Percentiles rank a stretch among this genome's conserved stretches.
These are phyloP conservation scores for Sedum album DNA, from an alignment of 164 flowering plant species.

Conservation along the genomic window DNA sequence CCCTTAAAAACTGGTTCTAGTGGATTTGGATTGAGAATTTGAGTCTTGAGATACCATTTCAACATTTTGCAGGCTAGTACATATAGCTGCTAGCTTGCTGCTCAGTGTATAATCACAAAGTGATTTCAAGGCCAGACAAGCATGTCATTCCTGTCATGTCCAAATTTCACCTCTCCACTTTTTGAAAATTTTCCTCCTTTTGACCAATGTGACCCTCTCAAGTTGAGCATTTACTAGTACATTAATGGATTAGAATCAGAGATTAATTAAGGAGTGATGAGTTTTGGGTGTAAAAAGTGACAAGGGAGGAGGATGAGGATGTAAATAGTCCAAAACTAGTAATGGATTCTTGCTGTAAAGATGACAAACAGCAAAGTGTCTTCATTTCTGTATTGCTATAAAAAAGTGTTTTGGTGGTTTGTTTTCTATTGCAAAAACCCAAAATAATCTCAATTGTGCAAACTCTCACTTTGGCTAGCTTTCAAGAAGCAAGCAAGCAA, in stretches of 20 bases:
- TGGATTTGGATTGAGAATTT: neutral
- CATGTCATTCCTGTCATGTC: constrained; percentile 1
- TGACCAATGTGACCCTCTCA: neutral
- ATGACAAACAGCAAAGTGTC: constrained; percentile 16
- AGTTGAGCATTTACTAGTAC: neutral
- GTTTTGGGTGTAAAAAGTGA: constrained; percentile 1
- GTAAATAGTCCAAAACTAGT: neutral
- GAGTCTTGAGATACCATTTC: neutral
- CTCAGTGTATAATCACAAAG: neutral
- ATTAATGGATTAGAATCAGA: neutral
- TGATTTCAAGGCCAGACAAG: constrained; percentile 2
- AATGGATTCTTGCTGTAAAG: constrained; percentile 7
- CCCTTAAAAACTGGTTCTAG: neutral
- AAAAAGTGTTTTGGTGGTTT: constrained; percentile 19
- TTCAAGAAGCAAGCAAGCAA: neutral
- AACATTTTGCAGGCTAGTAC: neutral
- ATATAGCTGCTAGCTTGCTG: neutral
- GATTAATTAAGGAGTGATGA: neutral
- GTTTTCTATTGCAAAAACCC: neutral
- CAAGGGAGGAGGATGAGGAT: neutral
- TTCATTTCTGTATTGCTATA: neutral
- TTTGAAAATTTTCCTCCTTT: neutral
- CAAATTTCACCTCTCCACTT: neutral
- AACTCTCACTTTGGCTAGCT: constrained; percentile 10
- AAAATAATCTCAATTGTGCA: neutral